Evolutionary conservation across 805 yeast species (phyloP), one percentile per base, ranked within the genome.

Genomic region (Candida michaelii): DNA sequence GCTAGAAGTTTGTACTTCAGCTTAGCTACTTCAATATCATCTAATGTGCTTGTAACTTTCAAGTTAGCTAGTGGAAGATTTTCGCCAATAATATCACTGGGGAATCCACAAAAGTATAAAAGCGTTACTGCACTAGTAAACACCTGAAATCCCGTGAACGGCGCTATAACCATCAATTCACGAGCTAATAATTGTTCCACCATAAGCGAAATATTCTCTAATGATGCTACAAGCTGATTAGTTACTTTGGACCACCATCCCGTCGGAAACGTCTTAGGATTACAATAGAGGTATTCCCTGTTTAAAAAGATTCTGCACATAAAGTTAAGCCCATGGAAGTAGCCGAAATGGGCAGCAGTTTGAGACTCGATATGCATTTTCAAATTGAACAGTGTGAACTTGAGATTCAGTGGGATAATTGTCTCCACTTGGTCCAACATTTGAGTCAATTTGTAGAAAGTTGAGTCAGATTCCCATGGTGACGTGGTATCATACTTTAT

Each of bases 111-210:
- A 23, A 65, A 51, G 25, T 61, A 64, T 24, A 64, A 51, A 19
- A 64, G 51, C 1, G 70, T 65, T 15, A 63, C 65, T 3, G 67
- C 63, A 21, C 57, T 51, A 1, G 72, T 64, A 49, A 63, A 66
- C 5, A 64, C 54, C 45, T 66, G 62, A 42, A 66, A 64, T 6
- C 67, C 66, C 3, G 71, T 64, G 42, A 65, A 66, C 5, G 71
- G 71, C 1, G 70, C 67, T 19, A 61, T 51, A 4, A 64, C 63
- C 63, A 66, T 61, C 33, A 52, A 43, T 34, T 56, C 50, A 5
- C 50, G 43, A 1, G 48, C 48, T 2, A 57, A 47, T 18, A 65
- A 46, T 1, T 49, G 48, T 12, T 44, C 43, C 4, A 60, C 52
- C 37, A 65, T 42, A 5, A 39, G 42, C 23, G 62, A 49, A 19